Evolutionary conservation across 1,284 basidiomycete genomes (phyloP), one percentile per base, ranked within the genome.

Genomic region (Trametes sp.): DNA sequence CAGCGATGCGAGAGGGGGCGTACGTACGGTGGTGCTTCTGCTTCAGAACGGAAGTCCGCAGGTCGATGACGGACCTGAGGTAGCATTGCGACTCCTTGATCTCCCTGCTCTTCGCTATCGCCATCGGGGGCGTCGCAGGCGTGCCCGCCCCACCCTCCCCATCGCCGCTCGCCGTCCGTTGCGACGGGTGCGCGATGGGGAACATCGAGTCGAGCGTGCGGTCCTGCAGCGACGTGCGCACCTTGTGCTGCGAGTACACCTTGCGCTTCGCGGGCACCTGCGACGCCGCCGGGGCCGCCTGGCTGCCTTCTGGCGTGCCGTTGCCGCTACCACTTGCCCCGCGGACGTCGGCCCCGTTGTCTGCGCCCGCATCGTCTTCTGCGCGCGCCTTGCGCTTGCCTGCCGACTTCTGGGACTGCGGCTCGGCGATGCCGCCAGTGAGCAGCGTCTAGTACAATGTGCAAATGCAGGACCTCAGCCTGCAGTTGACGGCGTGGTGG

Each of bases 171-270:
- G 63, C 63, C 11, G 60, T 46, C 35, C 64, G 58, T 66, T 83
- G 84, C 10, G 79, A 77, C 16, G 85, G 84, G 64, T 86, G 84
- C 42, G 78, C 69, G 23, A 90, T 80, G 2, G 89, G 87, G 62
- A 97, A 89, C 94, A 98, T 98, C 0, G 94, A 94, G 71, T 98
- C 96, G 13, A 99, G 84, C 0, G 96, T 98, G 45, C 95, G 87
- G 61, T 96, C 92, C 54, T 89, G 83, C 16, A 90, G 81, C 21
- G 97, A 98, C 8, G 95, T 96, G 54, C 98, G 88, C 51, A 99
- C 92, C 82, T 98, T 95, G 74, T 96, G 90, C 55, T 98, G 93
- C 0, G 97, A 93, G 1, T 82, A 74, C 67, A 86, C 86, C 69
- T 84, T 82, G 60, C 76, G 71, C 64, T 42, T 73, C 61, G 14